phyloP scores from a whole-genome alignment of 805 yeast genomes.

The Jamesozyma lodderae region DNA sequence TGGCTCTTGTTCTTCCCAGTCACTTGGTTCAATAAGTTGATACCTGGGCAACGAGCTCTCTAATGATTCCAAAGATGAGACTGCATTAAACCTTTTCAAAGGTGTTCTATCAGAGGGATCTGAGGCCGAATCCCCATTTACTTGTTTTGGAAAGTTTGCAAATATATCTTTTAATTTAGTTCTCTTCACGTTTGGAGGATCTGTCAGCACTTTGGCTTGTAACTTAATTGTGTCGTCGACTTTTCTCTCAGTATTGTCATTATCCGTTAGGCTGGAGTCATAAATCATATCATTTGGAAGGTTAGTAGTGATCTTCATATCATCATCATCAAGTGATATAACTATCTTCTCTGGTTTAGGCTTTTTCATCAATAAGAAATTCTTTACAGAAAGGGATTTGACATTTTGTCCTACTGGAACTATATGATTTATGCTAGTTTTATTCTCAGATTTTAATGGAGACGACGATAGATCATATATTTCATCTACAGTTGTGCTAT shows the following conservation, averaged over 20 bases:
- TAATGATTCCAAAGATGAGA: conserved; percentile 13
- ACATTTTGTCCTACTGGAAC: conserved; percentile 7
- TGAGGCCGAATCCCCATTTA: background rate
- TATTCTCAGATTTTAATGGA: conserved; percentile 4
- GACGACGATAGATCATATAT: conserved; percentile 5
- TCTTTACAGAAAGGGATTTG: conserved; percentile 12
- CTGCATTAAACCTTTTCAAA: conserved; percentile 8
- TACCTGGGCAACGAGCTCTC: conserved; percentile 16
- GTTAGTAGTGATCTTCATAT: too few species aligned
- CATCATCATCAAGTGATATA: conserved; percentile 13
- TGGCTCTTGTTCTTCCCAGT: background rate
- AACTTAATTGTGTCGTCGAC: conserved; percentile 3
- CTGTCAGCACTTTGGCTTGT: conserved; percentile 6
- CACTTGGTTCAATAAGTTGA: conserved; percentile 11
- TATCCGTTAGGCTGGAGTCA: background rate
- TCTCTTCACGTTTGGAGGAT: conserved; percentile 16
- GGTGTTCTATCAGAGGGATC: conserved; percentile 4
- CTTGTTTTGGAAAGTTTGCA: conserved; percentile 5
- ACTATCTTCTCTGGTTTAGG: conserved; percentile 2
- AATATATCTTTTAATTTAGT: conserved; percentile 21
- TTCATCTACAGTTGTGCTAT: conserved; percentile 4
- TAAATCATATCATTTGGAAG: too few species aligned
- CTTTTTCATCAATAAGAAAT: conserved; percentile 13
- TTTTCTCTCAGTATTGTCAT: background rate
- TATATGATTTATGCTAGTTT: conserved; percentile 2